Conservation (phyloP, 257 asterid genomes). For the Nicotiana tabacum region DNA sequence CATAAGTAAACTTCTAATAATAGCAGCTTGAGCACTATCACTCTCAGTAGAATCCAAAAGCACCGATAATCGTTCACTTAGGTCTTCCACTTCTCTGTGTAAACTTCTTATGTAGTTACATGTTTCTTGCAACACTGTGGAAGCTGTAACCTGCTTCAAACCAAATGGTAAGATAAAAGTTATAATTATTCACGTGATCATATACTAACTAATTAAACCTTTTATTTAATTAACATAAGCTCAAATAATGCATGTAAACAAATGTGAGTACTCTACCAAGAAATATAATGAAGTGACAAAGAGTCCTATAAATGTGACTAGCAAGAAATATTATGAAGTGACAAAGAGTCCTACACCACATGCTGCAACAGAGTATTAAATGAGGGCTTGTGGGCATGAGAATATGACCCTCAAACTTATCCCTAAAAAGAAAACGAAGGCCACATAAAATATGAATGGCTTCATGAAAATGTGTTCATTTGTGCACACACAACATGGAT, state of each 20-base stretch:
- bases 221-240: background rate
- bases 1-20: constrained; percentile 86
- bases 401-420: constrained; percentile 3
- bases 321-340: background rate
- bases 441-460: background rate
- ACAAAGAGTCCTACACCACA: background rate
- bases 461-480: background rate
- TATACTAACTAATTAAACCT: background rate
- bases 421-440: background rate
- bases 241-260: background rate
- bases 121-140: constrained; percentile 90
- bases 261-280: background rate
- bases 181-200: background rate
- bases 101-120: constrained; percentile 82
- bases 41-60: constrained; percentile 78
- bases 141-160: constrained; percentile 57
- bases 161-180: background rate
- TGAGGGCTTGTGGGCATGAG: background rate
- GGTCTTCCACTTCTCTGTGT: constrained; percentile 82
- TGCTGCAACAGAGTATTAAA: background rate
- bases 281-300: background rate
- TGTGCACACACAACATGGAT: background rate
- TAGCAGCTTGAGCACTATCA: constrained; percentile 81
- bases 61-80: constrained; percentile 73
- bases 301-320: background rate